These are phyloP conservation scores for Paramarasmius palmivorus DNA, from an alignment of 1,284 basidiomycete genomes.

Conservation along the genomic window DNA sequence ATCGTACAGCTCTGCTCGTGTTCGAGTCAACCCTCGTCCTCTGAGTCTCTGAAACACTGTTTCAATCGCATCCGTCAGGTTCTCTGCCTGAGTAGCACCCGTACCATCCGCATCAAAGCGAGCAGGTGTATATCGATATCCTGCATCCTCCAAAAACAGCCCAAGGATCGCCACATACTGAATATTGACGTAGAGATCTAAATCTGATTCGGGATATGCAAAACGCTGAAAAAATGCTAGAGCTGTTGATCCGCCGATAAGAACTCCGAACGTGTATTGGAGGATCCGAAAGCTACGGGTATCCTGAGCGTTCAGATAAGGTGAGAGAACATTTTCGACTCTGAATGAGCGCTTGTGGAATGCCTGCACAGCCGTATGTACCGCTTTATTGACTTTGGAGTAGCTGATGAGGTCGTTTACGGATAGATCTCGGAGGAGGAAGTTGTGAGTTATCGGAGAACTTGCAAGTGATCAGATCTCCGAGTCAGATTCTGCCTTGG, in stretches of 20 bases:
- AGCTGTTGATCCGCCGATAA: not conserved
- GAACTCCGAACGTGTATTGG: not conserved
- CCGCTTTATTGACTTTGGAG: too few species aligned
- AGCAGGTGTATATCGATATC: not conserved
- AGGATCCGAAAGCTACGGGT: not conserved
- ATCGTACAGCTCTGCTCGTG: not conserved
- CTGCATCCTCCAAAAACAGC: not conserved
- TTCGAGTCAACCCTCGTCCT: not conserved
- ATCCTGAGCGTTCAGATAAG: not conserved
- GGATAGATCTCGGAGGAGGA: too few species aligned
- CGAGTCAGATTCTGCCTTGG: too few species aligned
- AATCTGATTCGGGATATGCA: not conserved
- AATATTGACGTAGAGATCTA: not conserved
- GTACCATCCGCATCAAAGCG: not conserved
- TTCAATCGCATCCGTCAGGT: not conserved
- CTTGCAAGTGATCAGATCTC: too few species aligned
- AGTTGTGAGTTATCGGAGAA: too few species aligned
- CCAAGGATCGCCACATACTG: not conserved
- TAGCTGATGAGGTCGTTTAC: too few species aligned
- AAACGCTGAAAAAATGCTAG: not conserved
- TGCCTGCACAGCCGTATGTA: too few species aligned
- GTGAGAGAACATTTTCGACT: not conserved
- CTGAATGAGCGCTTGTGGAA: too few species aligned
- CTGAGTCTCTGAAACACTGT: not conserved
- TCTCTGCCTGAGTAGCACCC: not conserved